phyloP scores from a whole-genome alignment of 2,329 filamentous ascomycete species.

The Septoria petroselini region DNA sequence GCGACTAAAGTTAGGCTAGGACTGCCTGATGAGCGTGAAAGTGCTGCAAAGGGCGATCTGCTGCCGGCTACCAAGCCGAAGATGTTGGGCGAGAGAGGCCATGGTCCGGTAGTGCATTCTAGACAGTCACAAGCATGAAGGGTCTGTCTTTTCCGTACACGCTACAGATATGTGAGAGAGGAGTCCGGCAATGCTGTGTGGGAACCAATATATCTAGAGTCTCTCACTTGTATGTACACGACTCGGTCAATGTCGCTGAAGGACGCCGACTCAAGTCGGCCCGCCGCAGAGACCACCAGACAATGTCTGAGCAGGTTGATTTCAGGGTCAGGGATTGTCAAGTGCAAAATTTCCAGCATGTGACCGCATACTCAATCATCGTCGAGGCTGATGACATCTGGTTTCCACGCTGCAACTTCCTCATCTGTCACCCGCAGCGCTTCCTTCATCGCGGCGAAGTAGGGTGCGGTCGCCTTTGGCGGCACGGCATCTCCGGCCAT shows the following conservation, averaged over 20 bases:
- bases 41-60: background rate
- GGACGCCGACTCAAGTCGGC: too few species aligned
- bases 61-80: background rate
- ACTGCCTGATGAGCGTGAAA: background rate
- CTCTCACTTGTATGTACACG: too few species aligned
- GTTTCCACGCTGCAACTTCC: conserved; percentile 11
- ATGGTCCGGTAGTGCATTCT: background rate
- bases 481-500: conserved; percentile 82
- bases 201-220: too few species aligned
- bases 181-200: too few species aligned
- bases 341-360: background rate
- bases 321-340: background rate
- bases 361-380: background rate
- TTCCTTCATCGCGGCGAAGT: conserved; percentile 20
- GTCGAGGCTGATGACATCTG: background rate
- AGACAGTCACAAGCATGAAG: background rate
- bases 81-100: background rate
- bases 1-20: background rate
- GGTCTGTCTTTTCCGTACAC: too few species aligned
- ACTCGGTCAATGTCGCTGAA: too few species aligned
- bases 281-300: too few species aligned
- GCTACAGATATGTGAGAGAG: too few species aligned
- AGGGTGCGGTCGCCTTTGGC: conserved; percentile 10
- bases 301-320: background rate
- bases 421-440: conserved; percentile 18